phyloP scores from a whole-genome alignment of 805 yeast species.

The Lachancea meyersii region DNA sequence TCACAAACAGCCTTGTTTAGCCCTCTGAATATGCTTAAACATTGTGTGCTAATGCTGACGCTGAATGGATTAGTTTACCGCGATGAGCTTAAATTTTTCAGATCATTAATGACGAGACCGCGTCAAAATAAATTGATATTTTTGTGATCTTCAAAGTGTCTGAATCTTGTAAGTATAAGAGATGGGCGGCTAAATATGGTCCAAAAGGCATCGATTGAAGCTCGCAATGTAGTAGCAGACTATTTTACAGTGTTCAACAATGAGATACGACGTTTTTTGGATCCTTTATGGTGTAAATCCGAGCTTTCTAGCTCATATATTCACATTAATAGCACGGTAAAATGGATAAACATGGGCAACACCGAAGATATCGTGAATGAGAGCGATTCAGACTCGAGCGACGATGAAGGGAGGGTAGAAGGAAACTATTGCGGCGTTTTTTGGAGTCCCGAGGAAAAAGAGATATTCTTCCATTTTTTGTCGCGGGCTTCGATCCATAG shows the following conservation, averaged over 20 bases:
- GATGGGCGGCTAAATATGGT: conserved; percentile 8
- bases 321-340: conserved; percentile 16
- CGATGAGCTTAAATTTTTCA: conserved; percentile 5
- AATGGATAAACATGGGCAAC: conserved; percentile 6
- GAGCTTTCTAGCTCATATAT: conserved; percentile 17
- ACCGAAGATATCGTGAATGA: conserved; percentile 10
- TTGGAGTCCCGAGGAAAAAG: conserved; percentile 28
- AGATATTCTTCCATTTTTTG: conserved; percentile 26
- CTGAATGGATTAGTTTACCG: neutral
- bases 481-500: conserved; percentile 29
- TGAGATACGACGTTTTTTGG: conserved; percentile 19
- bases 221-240: conserved; percentile 3
- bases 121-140: too few relatives aligned
- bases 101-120: neutral
- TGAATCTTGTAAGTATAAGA: neutral
- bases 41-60: too few relatives aligned
- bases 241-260: conserved; percentile 18
- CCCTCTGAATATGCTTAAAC: too few relatives aligned
- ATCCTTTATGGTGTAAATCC: conserved; percentile 12
- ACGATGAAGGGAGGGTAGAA: conserved; percentile 4
- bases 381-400: conserved; percentile 5
- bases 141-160: neutral
- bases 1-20: too few relatives aligned
- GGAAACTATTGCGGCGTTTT: conserved; percentile 16
- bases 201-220: neutral